phyloP scores from a whole-genome alignment of 306 rosid species.

The Pyrus communis region DNA sequence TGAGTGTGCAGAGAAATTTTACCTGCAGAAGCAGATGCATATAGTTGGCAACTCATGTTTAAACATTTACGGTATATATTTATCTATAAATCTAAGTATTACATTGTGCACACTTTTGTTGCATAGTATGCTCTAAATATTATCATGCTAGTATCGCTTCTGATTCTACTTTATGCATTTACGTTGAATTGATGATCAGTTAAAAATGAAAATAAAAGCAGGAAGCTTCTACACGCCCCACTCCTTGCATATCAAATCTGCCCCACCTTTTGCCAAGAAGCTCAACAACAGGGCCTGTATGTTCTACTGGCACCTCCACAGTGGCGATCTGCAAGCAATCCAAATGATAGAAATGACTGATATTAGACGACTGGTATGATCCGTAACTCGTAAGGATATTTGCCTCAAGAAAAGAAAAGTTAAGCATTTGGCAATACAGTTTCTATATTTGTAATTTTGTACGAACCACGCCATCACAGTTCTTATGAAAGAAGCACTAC shows the following conservation, averaged over 20 bases:
- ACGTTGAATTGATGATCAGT: neutral
- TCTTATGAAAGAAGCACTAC: neutral
- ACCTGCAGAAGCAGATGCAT: neutral
- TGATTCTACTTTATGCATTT: neutral
- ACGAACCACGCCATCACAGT: neutral
- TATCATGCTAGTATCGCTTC: neutral
- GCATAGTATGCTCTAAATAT: neutral
- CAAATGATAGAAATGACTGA: slow-evolving; percentile 15
- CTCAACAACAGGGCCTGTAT: slow-evolving; percentile 89
- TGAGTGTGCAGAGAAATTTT: neutral
- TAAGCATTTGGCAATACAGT: neutral
- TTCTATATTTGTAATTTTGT: neutral
- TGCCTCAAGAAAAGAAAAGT: neutral
- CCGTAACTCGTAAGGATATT: neutral
- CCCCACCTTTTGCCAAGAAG: slow-evolving; percentile 89
- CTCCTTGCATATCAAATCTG: slow-evolving; percentile 92
- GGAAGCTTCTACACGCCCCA: slow-evolving; percentile 55
- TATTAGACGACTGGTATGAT: neutral
- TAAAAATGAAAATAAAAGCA: slow-evolving; percentile 13
- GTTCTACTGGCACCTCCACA: slow-evolving; percentile 92
- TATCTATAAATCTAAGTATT: too few relatives aligned
- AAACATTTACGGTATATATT: neutral
- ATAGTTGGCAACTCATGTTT: neutral
- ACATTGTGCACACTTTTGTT: neutral
- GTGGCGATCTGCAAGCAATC: slow-evolving; percentile 65